Percentiles rank a stretch among this genome's conserved stretches.
Evolutionary conservation across 1,284 basidiomycete species (phyloP).

Genomic region (Apiotrichum mycotoxinovorans): DNA sequence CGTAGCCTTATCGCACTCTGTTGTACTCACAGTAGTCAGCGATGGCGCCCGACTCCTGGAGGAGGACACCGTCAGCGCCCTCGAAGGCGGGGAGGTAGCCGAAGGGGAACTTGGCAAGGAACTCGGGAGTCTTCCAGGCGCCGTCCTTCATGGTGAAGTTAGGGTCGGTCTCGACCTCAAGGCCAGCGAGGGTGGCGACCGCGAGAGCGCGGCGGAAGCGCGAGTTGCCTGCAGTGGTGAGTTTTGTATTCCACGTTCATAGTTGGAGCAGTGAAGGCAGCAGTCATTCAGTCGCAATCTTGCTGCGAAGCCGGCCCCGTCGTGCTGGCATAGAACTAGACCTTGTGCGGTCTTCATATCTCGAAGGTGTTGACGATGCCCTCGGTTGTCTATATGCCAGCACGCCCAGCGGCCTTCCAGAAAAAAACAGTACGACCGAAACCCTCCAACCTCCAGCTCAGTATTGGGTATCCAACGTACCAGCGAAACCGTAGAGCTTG

Average conservation of each 20-base stretch:
- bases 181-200: constrained; percentile 65
- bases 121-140: constrained; percentile 68
- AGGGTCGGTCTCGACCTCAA: constrained; percentile 66
- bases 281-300: not conserved
- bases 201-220: constrained; percentile 62
- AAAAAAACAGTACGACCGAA: not conserved
- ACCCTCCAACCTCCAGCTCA: too few relatives aligned
- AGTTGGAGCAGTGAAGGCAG: too few relatives aligned
- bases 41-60: constrained; percentile 77
- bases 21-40: constrained; percentile 80
- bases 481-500: constrained; percentile 39
- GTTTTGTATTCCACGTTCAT: not conserved
- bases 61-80: constrained; percentile 66
- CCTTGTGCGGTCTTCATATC: too few relatives aligned
- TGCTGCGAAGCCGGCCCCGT: too few relatives aligned
- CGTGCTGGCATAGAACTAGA: too few relatives aligned
- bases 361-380: too few relatives aligned
- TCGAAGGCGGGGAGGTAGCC: constrained; percentile 84
- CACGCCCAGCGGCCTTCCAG: too few relatives aligned
- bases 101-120: constrained; percentile 71
- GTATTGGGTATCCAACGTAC: constrained; percentile 19
- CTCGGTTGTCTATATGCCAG: too few relatives aligned
- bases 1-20: too few relatives aligned
- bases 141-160: constrained; percentile 55
- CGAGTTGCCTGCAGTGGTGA: constrained; percentile 39